Evolutionary conservation across 2,329 filamentous ascomycete species (phyloP), one percentile per base, ranked within the genome.

Genomic region (Fusarium compactum): DNA sequence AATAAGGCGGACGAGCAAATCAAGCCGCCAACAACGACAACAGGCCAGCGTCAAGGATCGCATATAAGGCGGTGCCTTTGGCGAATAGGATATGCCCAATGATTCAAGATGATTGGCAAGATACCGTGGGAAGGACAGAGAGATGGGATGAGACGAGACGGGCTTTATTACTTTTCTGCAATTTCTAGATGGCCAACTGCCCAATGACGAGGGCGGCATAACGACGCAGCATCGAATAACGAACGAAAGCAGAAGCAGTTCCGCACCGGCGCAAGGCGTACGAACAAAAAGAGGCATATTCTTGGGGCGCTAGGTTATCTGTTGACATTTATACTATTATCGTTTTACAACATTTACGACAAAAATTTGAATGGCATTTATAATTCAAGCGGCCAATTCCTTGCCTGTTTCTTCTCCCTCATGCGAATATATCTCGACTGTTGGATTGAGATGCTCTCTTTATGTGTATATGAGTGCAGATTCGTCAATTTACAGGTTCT

Each of bases 181-280:
- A 75, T 70, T 71, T 73, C 75, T 73, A 72, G 67, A 73, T 72
- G 70, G 68, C 67, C 70, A 70, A 65, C 60, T 66, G 65, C 74
- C 66, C 71, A 59, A 75, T 63, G 50, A 73, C 54, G 50, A 74
- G 73, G 71, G 69, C 75, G 65, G 76, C 70, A 76, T 74, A 69
- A 76, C 71, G 72, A 79, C 73, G 76, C 74, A 77, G 74, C 77
- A 78, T 78, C 72, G 69, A 74, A 75, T 72, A 70, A 78, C 74
- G 73, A 78, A 78, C 70, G 65, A 76, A 72, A 76, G 69, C 69
- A 75, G 72, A 76, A 70, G 71, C 71, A 76, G 74, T 75, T 76
- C 75, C 77, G 75, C 74, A 79, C 72, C 75, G 79, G 79, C 79
- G 79, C 80, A 81, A 77, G 79, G 79, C 78, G 79, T 77, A 80